These are phyloP conservation scores for Entophlyctis luteolus DNA, from an alignment of 192 early-diverging fungal genomes.

Conservation along the genomic window DNA sequence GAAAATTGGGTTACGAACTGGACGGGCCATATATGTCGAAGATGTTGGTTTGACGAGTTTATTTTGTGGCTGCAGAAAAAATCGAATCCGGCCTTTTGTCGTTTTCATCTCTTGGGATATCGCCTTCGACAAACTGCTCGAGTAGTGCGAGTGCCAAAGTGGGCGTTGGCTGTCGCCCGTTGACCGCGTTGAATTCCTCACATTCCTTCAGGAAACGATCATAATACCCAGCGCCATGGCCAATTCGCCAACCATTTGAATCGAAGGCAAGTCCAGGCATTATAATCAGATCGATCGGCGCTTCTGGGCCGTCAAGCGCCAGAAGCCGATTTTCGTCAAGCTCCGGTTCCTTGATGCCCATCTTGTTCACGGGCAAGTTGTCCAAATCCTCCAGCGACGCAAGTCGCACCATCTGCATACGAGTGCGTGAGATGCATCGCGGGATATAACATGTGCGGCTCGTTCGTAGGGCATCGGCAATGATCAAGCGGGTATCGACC, in stretches of 20 bases:
- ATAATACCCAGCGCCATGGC: constrained; percentile 22
- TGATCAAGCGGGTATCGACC: constrained; percentile 2
- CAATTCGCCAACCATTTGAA: constrained; percentile 15
- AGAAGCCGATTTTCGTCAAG: constrained; percentile 14
- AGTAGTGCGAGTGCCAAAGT: constrained; percentile 11
- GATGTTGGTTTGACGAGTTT: constrained; percentile 5
- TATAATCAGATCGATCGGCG: background rate
- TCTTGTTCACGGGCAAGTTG: constrained; percentile 17
- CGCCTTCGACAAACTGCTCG: constrained; percentile 3
- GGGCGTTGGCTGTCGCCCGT: background rate
- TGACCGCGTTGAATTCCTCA: background rate
- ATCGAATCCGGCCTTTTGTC: constrained; percentile 12
- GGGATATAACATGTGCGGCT: constrained; percentile 17
- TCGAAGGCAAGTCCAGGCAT: constrained; percentile 14
- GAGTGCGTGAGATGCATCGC: constrained; percentile 18
- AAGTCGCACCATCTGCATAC: constrained; percentile 30
- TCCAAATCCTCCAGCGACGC: background rate
- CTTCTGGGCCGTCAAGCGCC: background rate
- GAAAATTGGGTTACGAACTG: constrained; percentile 90
- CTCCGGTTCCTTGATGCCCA: constrained; percentile 24
- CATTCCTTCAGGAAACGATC: constrained; percentile 19
- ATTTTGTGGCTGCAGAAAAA: background rate
- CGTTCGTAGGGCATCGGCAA: background rate
- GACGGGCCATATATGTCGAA: constrained; percentile 96
- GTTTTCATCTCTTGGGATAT: constrained; percentile 13